Conservation (phyloP, 306 rosid genomes). For the Fragaria iinumae region DNA sequence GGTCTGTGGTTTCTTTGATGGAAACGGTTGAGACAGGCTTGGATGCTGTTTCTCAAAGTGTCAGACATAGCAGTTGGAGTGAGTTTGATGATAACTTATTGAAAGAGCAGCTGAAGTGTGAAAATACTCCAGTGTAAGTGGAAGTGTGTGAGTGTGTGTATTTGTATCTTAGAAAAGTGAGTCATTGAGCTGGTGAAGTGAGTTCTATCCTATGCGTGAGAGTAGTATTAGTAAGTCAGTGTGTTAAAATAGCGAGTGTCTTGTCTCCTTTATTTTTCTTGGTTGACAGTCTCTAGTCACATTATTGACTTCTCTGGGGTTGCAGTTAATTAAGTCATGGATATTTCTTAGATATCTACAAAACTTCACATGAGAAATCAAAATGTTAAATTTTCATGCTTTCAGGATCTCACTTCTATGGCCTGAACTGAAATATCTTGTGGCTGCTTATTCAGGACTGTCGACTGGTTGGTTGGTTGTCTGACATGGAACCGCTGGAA, state of each 20-base stretch:
- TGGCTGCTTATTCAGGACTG: conserved; percentile 34
- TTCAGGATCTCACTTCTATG: background rate
- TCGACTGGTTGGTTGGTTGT: conserved; percentile 30
- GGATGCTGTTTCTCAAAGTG: conserved; percentile 9
- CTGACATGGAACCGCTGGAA: conserved; percentile 38
- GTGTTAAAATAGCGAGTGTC: background rate
- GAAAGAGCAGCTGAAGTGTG: conserved; percentile 18
- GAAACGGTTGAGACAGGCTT: conserved; percentile 31
- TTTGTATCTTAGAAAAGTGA: background rate
- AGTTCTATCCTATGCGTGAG: background rate
- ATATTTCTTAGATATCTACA: background rate
- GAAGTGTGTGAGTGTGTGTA: background rate
- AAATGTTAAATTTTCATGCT: conserved; percentile 1
- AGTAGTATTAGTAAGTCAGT: background rate
- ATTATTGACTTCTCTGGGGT: background rate
- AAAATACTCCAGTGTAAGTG: conserved; percentile 33
- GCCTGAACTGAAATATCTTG: conserved; percentile 6
- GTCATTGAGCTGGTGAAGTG: background rate
- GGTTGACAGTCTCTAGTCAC: background rate
- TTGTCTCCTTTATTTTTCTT: background rate
- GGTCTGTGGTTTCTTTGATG: conserved; percentile 24
- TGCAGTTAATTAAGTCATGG: conserved; percentile 1
- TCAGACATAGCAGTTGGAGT: conserved; percentile 8
- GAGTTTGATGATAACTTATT: conserved; percentile 30
- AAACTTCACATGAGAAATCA: background rate